Conservation (phyloP, 768 basidiomycete species). For the Crassisporium funariophilum region DNA sequence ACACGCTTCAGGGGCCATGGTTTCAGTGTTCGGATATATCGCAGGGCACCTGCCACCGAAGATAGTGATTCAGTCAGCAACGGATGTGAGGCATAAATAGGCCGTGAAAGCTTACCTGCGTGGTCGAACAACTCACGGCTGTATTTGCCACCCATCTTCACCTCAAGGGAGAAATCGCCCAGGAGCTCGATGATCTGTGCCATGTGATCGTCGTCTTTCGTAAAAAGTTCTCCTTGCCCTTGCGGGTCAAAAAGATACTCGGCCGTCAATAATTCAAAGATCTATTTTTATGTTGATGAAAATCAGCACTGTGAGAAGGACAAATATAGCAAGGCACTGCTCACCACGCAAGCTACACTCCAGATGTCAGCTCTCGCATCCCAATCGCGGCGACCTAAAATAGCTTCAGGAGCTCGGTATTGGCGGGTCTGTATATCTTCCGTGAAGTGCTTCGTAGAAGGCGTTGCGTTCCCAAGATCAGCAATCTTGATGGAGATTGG, state of each 20-base stretch:
- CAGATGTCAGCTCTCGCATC: constrained; percentile 85
- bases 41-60: constrained; percentile 52
- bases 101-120: constrained; percentile 44
- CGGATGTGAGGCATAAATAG: constrained; percentile 7
- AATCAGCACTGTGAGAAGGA: constrained; percentile 1
- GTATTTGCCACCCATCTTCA: constrained; percentile 85
- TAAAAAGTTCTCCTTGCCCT: constrained; percentile 76
- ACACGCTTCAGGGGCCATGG: constrained; percentile 83
- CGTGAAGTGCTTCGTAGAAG: constrained; percentile 86
- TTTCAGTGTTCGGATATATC: constrained; percentile 75
- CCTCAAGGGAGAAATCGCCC: constrained; percentile 71
- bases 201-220: constrained; percentile 95
- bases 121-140: constrained; percentile 85
- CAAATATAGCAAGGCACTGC: constrained; percentile 24
- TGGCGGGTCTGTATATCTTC: constrained; percentile 98
- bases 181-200: constrained; percentile 93
- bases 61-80: constrained; percentile 1
- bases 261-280: constrained; percentile 88
- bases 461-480: constrained; percentile 92
- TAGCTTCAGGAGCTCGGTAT: constrained; percentile 93
- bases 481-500: constrained; percentile 90
- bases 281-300: constrained; percentile 34
- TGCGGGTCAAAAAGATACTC: constrained; percentile 94
- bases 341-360: constrained; percentile 86
- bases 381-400: constrained; percentile 87